Conservation (phyloP, 257 asterid genomes). For the Osmanthus fragrans region DNA sequence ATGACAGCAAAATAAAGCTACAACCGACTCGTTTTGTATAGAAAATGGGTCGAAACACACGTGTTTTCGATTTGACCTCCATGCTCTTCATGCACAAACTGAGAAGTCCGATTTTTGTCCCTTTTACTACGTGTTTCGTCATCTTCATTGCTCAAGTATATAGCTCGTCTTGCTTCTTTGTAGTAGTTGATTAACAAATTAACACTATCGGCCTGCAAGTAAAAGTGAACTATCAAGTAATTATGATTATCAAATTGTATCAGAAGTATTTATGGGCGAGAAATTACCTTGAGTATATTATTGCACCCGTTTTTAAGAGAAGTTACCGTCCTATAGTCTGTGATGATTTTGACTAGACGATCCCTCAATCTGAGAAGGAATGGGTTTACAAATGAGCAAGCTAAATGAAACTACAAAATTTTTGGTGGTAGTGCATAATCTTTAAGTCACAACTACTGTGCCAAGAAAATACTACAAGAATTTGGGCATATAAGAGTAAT, state of each 20-base stretch:
- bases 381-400: constrained; percentile 20
- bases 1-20: constrained; percentile 90
- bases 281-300: constrained; percentile 81
- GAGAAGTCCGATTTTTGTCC: constrained; percentile 41
- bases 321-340: constrained; percentile 95
- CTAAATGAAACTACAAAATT: not conserved
- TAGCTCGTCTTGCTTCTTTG: constrained; percentile 90
- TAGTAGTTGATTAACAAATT: constrained; percentile 79
- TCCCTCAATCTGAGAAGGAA: constrained; percentile 80
- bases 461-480: not conserved
- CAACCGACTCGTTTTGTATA: constrained; percentile 60
- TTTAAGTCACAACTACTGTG: not conserved
- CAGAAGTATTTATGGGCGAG: not conserved
- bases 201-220: constrained; percentile 86
- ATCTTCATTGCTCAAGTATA: constrained; percentile 76
- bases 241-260: not conserved
- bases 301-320: constrained; percentile 97
- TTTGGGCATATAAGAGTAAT: not conserved
- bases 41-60: constrained; percentile 92
- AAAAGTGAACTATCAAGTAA: not conserved
- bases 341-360: constrained; percentile 88
- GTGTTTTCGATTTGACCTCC: too few species aligned
- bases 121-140: constrained; percentile 55
- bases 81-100: constrained; percentile 45
- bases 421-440: not conserved